Evolutionary conservation across 2,329 filamentous ascomycete species (phyloP).

Genomic region (Stagonosporopsis vannaccii): DNA sequence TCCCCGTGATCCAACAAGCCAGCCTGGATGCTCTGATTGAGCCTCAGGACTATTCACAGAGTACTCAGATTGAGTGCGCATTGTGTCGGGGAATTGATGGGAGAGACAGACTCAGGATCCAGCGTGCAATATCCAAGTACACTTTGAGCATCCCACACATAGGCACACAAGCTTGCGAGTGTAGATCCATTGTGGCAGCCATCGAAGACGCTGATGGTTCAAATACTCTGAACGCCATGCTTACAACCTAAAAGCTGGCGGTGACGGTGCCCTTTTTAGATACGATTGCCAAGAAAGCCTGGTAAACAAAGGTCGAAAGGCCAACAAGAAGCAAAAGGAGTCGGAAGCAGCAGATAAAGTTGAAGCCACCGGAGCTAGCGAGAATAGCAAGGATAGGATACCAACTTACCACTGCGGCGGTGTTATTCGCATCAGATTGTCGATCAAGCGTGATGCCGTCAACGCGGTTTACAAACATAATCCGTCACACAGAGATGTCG

Average conservation of each 20-base stretch:
- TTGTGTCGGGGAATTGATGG: constrained; percentile 37
- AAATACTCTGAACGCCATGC: constrained; percentile 44
- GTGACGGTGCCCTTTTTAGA: constrained; percentile 42
- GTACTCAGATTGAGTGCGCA: constrained; percentile 37
- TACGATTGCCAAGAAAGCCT: constrained; percentile 46
- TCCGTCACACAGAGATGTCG: constrained; percentile 39
- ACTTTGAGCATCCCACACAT: not conserved
- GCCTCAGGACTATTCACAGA: constrained; percentile 37
- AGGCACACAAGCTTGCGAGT: not conserved
- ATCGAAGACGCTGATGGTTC: constrained; percentile 46
- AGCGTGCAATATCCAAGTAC: constrained; percentile 41
- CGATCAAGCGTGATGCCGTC: constrained; percentile 42
- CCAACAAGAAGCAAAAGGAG: constrained; percentile 32
- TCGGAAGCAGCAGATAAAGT: constrained; percentile 15
- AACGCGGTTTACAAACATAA: constrained; percentile 49
- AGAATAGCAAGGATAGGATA: not conserved
- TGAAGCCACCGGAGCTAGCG: constrained; percentile 6
- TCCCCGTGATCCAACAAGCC: constrained; percentile 37
- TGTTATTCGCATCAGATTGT: constrained; percentile 46
- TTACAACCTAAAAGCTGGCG: constrained; percentile 33
- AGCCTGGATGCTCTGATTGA: constrained; percentile 37
- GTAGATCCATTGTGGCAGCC: constrained; percentile 35
- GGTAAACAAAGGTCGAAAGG: constrained; percentile 39
- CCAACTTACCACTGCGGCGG: constrained; percentile 45
- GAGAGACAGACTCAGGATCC: constrained; percentile 38